phyloP scores from a whole-genome alignment of 192 early-diverging fungal genomes.

The Coemansia sp. region DNA sequence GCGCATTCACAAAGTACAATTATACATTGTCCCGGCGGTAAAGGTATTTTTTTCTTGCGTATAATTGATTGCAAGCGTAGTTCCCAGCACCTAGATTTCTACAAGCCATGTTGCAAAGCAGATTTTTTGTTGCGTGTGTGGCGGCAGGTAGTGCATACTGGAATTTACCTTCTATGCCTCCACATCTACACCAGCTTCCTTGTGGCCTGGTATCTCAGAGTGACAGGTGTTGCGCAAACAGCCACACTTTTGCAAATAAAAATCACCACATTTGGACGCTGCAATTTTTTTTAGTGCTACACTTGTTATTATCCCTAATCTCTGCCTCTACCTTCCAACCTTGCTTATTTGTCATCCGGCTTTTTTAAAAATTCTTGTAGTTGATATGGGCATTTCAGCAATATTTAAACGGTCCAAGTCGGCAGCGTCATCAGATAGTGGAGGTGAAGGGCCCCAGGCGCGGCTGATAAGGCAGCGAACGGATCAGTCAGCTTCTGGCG shows the following conservation, averaged over 20 bases:
- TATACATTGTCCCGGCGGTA: neutral
- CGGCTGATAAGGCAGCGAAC: conserved; percentile 24
- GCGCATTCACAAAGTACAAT: neutral
- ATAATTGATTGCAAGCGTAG: neutral
- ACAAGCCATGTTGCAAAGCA: conserved; percentile 14
- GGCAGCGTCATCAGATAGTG: neutral
- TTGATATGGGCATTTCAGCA: conserved; percentile 47
- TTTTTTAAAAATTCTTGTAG: neutral
- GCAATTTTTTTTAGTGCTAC: too few relatives aligned
- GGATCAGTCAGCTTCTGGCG: neutral
- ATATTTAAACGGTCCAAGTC: conserved; percentile 49
- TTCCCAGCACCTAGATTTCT: conserved; percentile 11
- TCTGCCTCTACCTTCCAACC: neutral
- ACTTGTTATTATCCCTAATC: too few relatives aligned
- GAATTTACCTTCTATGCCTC: conserved; percentile 1
- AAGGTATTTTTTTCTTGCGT: too few relatives aligned
- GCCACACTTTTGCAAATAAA: too few relatives aligned
- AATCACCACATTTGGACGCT: too few relatives aligned
- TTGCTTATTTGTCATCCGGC: neutral
- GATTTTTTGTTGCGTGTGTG: conserved; percentile 2
- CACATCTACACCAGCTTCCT: neutral
- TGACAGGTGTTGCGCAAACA: too few relatives aligned
- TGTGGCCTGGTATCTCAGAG: too few relatives aligned
- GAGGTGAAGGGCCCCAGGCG: conserved; percentile 6
- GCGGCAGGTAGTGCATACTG: conserved; percentile 3